Conservation (phyloP, 371 early-diverging fungal species). For the Fennellomyces sp. region DNA sequence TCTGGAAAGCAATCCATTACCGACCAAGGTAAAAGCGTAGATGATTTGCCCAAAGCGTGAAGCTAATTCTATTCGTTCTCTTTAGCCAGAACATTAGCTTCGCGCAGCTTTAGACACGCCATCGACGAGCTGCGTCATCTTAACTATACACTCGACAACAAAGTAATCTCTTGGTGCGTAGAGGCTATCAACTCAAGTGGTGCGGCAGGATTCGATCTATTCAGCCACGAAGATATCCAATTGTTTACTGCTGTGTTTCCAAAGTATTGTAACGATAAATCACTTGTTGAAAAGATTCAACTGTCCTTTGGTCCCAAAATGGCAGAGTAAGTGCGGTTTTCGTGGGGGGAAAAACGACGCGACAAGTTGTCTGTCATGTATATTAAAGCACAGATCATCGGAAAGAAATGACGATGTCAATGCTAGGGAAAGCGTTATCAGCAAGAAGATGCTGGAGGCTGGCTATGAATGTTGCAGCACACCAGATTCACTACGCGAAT, state of each 20-base stretch:
- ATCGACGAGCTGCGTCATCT: constrained; percentile 1
- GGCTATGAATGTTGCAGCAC: constrained; percentile 64
- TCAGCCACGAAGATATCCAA: constrained; percentile 19
- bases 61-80: neutral
- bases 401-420: constrained; percentile 21
- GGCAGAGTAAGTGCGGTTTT: constrained; percentile 20
- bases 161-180: constrained; percentile 18
- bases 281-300: constrained; percentile 16
- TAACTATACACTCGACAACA: neutral
- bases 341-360: neutral
- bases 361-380: neutral
- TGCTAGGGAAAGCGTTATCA: constrained; percentile 33
- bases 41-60: too few relatives aligned
- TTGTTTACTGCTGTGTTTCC: constrained; percentile 9
- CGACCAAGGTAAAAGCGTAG: constrained; percentile 47
- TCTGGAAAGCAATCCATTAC: constrained; percentile 38
- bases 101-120: constrained; percentile 17
- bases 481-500: constrained; percentile 42
- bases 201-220: constrained; percentile 14
- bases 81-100: constrained; percentile 26
- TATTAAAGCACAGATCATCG: neutral
- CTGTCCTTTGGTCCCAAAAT: constrained; percentile 7
- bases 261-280: constrained; percentile 15
- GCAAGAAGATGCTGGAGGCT: constrained; percentile 58
- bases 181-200: constrained; percentile 8